phyloP scores from a whole-genome alignment of 2,329 filamentous ascomycete genomes.

The Polychaeton citri region DNA sequence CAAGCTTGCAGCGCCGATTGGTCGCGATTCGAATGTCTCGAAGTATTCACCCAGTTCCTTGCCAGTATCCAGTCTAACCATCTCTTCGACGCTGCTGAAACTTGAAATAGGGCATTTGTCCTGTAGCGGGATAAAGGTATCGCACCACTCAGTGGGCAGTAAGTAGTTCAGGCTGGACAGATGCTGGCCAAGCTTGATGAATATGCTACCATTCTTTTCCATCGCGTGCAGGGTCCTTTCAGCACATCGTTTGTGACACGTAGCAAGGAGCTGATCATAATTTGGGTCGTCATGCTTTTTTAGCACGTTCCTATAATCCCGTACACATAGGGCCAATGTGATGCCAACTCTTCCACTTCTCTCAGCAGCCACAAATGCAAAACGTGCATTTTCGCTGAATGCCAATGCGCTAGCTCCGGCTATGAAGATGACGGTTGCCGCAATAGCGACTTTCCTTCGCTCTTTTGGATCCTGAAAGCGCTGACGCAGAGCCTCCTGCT shows the following conservation, averaged over 20 bases:
- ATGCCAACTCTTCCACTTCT: slow-evolving; percentile 66
- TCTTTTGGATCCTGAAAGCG: slow-evolving; percentile 10
- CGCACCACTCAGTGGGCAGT: slow-evolving; percentile 81
- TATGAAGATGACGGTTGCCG: slow-evolving; percentile 16
- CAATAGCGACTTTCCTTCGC: slow-evolving; percentile 17
- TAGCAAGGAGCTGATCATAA: slow-evolving; percentile 54
- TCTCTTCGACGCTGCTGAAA: slow-evolving; percentile 68
- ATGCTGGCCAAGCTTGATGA: slow-evolving; percentile 95
- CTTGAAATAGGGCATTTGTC: slow-evolving; percentile 92
- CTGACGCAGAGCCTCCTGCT: slow-evolving; percentile 17
- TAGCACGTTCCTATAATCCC: slow-evolving; percentile 80
- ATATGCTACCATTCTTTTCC: slow-evolving; percentile 95
- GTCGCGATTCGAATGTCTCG: slow-evolving; percentile 63
- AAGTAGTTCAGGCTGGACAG: slow-evolving; percentile 93
- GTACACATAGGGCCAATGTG: slow-evolving; percentile 68
- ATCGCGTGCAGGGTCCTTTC: slow-evolving; percentile 72
- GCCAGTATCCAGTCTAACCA: slow-evolving; percentile 78
- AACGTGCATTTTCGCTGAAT: slow-evolving; percentile 55
- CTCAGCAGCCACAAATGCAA: slow-evolving; percentile 61
- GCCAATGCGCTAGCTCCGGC: slow-evolving; percentile 30
- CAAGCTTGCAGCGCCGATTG: slow-evolving; percentile 84
- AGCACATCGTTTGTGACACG: slow-evolving; percentile 87
- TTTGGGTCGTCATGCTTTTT: slow-evolving; percentile 52
- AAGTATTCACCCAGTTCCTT: slow-evolving; percentile 69
- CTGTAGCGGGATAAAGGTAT: slow-evolving; percentile 89